Evolutionary conservation across 495 filamentous ascomycete species (phyloP), one percentile per base, ranked within the genome.

Genomic region (Podospora pseudopauciseta): DNA sequence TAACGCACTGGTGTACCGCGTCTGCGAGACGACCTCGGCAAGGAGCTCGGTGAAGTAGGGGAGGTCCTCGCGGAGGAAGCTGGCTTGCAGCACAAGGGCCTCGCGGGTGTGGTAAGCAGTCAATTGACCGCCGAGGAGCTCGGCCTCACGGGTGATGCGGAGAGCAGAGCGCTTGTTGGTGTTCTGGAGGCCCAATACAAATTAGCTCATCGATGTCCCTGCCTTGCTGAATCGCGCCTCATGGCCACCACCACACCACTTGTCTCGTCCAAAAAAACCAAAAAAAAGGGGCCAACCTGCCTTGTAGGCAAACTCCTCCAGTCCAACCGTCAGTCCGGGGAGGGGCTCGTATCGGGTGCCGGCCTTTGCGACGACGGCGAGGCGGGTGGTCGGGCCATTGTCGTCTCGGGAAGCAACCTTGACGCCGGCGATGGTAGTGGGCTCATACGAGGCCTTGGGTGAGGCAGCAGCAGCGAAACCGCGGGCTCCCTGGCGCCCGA

Each of bases 11-110:
- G 86, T 86, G 76, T 90, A 99, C 79, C 91, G 93, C 65, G 96
- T 94, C 80, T 91, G 83, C 65, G 89, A 87, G 70, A 95, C 84
- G 76, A 97, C 91, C 82, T 99, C 95, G 65, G 89, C 93, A 72
- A 99, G 86, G 71, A 97, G 84, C 85, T 99, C 95, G 77, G 92
- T 87, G 81, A 97, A 99, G 87, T 98, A 99, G 70, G 95, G 94
- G 68, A 99, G 88, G 72, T 99, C 93, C 75, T 94, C 89, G 76
- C 93, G 86, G 66, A 99, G 86, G 86, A 98, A 98, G 80, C 92
- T 97, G 76, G 95, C 91, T 78, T 91, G 87, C 73, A 98, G 81
- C 72, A 98, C 87, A 67, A 99, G 80, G 73, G 94, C 94, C 82
- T 99, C 95, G 75, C 93, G 89, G 71, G 94, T 91, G 83, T 97